A percentile compares a stretch with the other conserved stretches of the same genome.
Conservation (phyloP, 2,329 filamentous ascomycete species). For the Tolypocladium nubicola region DNA sequence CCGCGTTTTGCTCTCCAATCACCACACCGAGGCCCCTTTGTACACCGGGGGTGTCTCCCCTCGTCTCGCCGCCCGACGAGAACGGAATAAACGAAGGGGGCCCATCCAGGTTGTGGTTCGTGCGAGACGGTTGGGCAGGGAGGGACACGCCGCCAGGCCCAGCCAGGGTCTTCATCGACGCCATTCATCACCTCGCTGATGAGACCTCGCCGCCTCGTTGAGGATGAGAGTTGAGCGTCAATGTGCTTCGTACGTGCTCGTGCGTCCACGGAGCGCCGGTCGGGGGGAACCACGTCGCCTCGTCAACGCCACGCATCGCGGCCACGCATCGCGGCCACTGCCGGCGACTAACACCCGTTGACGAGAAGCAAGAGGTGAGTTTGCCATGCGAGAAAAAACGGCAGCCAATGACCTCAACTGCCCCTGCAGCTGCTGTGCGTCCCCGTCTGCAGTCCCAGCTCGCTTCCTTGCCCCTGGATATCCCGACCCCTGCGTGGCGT, state of each 20-base stretch:
- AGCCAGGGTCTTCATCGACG: background rate
- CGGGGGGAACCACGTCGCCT: background rate
- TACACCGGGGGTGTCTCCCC: background rate
- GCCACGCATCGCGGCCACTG: background rate
- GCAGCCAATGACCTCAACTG: background rate
- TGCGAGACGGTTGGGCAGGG: background rate
- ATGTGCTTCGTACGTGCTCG: background rate
- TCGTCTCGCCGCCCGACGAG: background rate
- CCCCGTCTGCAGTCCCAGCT: background rate
- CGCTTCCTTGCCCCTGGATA: background rate
- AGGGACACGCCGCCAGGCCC: background rate
- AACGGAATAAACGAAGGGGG: background rate
- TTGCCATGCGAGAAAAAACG: background rate
- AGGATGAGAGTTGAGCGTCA: background rate
- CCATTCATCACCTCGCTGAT: background rate
- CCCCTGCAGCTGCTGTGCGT: constrained; percentile 1
- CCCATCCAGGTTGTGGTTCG: background rate
- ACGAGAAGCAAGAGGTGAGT: background rate
- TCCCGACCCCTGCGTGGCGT: background rate
- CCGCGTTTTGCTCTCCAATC: background rate
- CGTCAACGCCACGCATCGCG: background rate
- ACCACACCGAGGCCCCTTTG: background rate
- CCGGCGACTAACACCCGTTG: background rate
- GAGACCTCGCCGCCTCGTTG: too few relatives aligned
- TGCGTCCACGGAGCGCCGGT: background rate